phyloP scores from a whole-genome alignment of 2,329 filamentous ascomycete species.

The Scedosporium aurantiacum region DNA sequence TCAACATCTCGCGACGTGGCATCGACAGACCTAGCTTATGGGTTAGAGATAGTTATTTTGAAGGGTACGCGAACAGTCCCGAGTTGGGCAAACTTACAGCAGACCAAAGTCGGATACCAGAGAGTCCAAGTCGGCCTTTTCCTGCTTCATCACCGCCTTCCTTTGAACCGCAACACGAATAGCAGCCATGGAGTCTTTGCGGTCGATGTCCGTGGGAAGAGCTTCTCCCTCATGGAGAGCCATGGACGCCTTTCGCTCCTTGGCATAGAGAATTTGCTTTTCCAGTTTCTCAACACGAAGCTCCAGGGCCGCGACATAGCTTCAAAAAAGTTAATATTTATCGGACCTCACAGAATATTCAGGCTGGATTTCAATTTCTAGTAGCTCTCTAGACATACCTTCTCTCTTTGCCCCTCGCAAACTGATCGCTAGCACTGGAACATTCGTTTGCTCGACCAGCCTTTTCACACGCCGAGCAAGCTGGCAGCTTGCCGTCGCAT shows the following conservation, averaged over 20 bases:
- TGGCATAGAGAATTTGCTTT: slow-evolving; percentile 59
- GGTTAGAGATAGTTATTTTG: slow-evolving; percentile 12
- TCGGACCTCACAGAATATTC: neutral
- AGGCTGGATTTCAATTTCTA: neutral
- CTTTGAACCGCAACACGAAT: slow-evolving; percentile 54
- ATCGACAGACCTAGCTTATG: slow-evolving; percentile 63
- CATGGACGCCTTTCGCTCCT: slow-evolving; percentile 60
- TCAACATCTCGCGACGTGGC: slow-evolving; percentile 91
- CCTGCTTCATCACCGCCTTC: slow-evolving; percentile 53
- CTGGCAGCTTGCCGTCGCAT: slow-evolving; percentile 92
- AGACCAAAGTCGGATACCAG: slow-evolving; percentile 90
- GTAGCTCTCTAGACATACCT: slow-evolving; percentile 39
- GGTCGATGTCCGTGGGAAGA: slow-evolving; percentile 32
- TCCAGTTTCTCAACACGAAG: slow-evolving; percentile 81
- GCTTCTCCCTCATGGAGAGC: slow-evolving; percentile 50
- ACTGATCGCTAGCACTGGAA: slow-evolving; percentile 90
- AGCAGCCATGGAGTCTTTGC: slow-evolving; percentile 51
- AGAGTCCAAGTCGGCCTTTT: slow-evolving; percentile 81
- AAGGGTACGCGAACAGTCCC: too few species aligned
- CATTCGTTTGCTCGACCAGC: slow-evolving; percentile 79
- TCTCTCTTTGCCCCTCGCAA: slow-evolving; percentile 86
- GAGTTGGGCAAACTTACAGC: slow-evolving; percentile 42
- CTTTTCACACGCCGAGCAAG: slow-evolving; percentile 90
- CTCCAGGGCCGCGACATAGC: slow-evolving; percentile 92
- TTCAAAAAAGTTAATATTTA: slow-evolving; percentile 17